Conservation (phyloP, 345 rosid genomes). For the Erysimum cheiranthoides region DNA sequence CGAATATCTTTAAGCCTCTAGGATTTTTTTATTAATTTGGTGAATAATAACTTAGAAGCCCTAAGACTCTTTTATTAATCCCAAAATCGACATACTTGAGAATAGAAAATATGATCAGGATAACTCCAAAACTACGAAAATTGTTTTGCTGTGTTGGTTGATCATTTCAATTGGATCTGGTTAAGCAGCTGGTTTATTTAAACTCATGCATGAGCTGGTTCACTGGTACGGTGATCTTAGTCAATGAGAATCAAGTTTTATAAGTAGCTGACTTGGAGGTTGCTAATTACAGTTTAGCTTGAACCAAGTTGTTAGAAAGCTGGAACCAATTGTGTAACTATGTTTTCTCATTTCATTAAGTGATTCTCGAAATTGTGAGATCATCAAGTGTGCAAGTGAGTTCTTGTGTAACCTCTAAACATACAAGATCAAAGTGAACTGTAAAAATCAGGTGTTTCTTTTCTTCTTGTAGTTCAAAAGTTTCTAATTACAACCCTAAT, state of each 20-base stretch:
- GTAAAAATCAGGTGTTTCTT: not conserved
- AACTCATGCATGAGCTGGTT: not conserved
- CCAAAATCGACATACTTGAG: not conserved
- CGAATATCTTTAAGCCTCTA: too few species aligned
- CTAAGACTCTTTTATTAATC: not conserved
- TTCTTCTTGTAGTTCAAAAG: not conserved
- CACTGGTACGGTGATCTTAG: not conserved
- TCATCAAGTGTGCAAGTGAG: not conserved
- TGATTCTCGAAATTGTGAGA: not conserved
- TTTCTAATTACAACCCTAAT: conserved; percentile 9
- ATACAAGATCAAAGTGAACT: not conserved
- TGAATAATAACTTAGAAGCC: not conserved
- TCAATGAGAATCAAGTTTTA: not conserved
- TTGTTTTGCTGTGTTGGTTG: not conserved
- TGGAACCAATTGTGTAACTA: not conserved
- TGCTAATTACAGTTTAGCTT: not conserved
- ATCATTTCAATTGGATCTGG: not conserved
- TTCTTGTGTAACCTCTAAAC: not conserved
- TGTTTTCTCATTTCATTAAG: not conserved
- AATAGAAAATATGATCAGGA: not conserved
- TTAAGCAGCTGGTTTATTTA: not conserved
- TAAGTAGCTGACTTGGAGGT: not conserved
- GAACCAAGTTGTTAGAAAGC: not conserved
- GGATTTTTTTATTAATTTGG: too few species aligned
- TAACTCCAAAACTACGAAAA: not conserved